Evolutionary conservation across 2,329 filamentous ascomycete species (phyloP).

Genomic region (Alternaria gansuensis): DNA sequence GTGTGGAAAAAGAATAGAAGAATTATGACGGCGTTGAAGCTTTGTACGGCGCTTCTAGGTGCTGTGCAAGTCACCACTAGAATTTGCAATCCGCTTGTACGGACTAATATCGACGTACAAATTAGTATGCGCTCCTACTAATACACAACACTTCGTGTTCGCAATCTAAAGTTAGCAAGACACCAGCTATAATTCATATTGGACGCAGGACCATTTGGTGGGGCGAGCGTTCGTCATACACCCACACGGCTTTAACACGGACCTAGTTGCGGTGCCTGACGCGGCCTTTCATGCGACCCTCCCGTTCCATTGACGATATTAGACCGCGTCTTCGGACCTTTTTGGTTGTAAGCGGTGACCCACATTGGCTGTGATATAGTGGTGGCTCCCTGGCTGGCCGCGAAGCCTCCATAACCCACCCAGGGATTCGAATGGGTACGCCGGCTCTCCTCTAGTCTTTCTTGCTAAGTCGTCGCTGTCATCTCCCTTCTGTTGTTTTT

Average conservation of each 20-base stretch:
- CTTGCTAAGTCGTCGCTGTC: background rate
- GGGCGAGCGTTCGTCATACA: constrained; percentile 13
- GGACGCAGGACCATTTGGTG: constrained; percentile 1
- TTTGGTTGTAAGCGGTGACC: background rate
- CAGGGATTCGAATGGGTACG: constrained; percentile 2
- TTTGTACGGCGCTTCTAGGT: constrained; percentile 3
- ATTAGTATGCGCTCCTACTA: too few species aligned
- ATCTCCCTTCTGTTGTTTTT: background rate
- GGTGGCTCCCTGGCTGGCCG: background rate
- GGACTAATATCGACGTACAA: too few species aligned
- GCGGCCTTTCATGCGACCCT: background rate
- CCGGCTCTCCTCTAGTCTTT: background rate
- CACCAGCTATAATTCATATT: constrained; percentile 3
- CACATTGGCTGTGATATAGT: too few species aligned
- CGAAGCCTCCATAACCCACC: background rate
- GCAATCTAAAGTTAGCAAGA: constrained; percentile 1
- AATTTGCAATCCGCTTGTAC: background rate
- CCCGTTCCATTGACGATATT: constrained; percentile 6
- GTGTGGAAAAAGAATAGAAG: constrained; percentile 1
- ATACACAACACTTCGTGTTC: background rate
- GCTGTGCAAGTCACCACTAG: background rate
- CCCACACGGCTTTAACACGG: constrained; percentile 14
- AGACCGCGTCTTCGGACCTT: background rate
- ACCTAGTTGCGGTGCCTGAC: background rate
- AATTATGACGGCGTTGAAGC: background rate